Base-by-base conservation (phyloP, 2,329 filamentous ascomycete species). In the Colletotrichum sp. region DNA sequence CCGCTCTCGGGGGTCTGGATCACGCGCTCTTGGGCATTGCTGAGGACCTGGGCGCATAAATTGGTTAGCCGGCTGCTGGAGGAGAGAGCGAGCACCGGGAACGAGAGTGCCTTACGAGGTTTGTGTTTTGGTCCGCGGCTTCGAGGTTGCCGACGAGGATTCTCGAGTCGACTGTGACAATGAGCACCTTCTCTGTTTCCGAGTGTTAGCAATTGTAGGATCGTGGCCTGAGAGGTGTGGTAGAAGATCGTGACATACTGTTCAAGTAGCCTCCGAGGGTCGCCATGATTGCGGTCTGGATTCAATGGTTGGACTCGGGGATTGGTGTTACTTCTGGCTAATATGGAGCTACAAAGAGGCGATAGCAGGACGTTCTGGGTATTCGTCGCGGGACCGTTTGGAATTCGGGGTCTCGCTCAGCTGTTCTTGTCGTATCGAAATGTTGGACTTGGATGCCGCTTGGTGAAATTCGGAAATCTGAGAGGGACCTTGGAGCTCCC, bases 141-240 rank as follows among this genome's bases (percentile, higher is more conserved):
- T 96, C 89, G 70, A 99, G 92, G 4, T 90, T 96, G 76, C 97
- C 97, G 77, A 95, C 90, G 26, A 96, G 88, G 63, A 95, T 98
- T 81, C 96, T 93, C 68, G 96, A 97, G 86, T 99, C 97, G 80
- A 95, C 94, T 32, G 97, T 99, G 78, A 99, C 91, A 82, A 99
- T 94, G 75, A 96, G 90, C 80, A 99, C 95, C 86, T 95, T 98
- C 87, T 98, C 97, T 98, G 73, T 71, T 71, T 55, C 24, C 77
- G 28, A 64, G 71, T 78, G 81, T 84, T 80, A 83, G 81, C 79
- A 78, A 80, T 7, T 28, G 28, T 32, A 18, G 79, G 77, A 18
- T 16, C 39, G 18, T 52, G n/a, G 30, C 16, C 18, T 63, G 64
- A 15, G 28, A n/a, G 30, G 28, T 57, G 12, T n/a, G 7, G 24